Evolutionary conservation across 768 basidiomycete species (phyloP).

Genomic region (Boletus barrowsii): DNA sequence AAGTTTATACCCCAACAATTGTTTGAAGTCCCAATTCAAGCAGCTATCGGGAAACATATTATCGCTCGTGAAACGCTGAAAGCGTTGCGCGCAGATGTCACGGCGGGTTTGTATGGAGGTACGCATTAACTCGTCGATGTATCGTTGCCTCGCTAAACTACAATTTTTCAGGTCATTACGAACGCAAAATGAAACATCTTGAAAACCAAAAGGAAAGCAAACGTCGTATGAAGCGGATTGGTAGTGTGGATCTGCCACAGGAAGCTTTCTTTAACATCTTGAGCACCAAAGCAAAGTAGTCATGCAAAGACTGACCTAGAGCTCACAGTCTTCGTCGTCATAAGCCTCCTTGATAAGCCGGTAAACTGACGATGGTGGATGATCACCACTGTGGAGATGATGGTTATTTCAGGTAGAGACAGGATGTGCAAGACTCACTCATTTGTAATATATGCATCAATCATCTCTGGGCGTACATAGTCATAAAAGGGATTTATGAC

Average conservation of each 20-base stretch:
- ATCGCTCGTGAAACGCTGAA: slow-evolving; percentile 88
- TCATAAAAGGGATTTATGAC: slow-evolving; percentile 97
- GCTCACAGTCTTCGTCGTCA: slow-evolving; percentile 89
- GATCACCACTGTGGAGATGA: slow-evolving; percentile 69
- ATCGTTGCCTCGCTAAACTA: neutral
- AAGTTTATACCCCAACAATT: slow-evolving; percentile 89
- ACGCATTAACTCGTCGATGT: slow-evolving; percentile 7
- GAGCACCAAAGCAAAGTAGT: slow-evolving; percentile 46
- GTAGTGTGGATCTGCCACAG: slow-evolving; percentile 87
- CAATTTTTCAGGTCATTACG: slow-evolving; percentile 67
- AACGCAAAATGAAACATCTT: slow-evolving; percentile 87
- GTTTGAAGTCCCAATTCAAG: slow-evolving; percentile 96
- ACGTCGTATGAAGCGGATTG: slow-evolving; percentile 82
- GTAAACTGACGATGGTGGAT: slow-evolving; percentile 92
- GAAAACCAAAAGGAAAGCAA: slow-evolving; percentile 94
- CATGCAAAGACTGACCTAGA: slow-evolving; percentile 30
- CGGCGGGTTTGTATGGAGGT: slow-evolving; percentile 92
- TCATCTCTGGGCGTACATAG: slow-evolving; percentile 88
- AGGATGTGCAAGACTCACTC: slow-evolving; percentile 61
- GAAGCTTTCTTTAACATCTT: slow-evolving; percentile 95
- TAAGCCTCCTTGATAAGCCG: slow-evolving; percentile 91
- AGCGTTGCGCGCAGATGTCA: slow-evolving; percentile 87
- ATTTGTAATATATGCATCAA: slow-evolving; percentile 94
- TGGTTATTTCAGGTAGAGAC: slow-evolving; percentile 5
- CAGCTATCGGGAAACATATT: slow-evolving; percentile 80